Conservation (phyloP, 352 stramenopile genomes). For the Peronospora farinosa region DNA sequence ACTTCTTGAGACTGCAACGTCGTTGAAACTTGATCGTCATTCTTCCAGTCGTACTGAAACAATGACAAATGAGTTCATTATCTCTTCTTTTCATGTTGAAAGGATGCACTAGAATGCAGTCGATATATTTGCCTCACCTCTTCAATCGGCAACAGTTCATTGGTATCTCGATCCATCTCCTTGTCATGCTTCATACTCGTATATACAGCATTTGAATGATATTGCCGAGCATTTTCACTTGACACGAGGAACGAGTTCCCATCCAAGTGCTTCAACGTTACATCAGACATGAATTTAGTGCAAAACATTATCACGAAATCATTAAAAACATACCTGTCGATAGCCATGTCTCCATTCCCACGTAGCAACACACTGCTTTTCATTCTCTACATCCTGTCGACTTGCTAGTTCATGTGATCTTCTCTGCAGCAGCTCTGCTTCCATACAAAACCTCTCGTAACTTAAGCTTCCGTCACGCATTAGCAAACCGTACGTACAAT, state of each 20-base stretch:
- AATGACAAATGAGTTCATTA: neutral
- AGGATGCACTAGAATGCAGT: neutral
- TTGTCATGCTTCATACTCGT: neutral
- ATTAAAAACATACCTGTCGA: slow-evolving; percentile 32
- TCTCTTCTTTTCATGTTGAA: neutral
- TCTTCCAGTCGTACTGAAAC: slow-evolving; percentile 4
- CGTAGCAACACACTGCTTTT: slow-evolving; percentile 9
- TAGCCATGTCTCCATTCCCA: slow-evolving; percentile 61
- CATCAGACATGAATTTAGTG: neutral
- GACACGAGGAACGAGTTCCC: slow-evolving; percentile 69
- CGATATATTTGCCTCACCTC: slow-evolving; percentile 11
- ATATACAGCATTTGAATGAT: neutral
- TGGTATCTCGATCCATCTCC: slow-evolving; percentile 7
- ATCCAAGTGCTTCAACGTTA: slow-evolving; percentile 39
- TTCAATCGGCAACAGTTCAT: slow-evolving; percentile 14
- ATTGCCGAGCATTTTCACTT: slow-evolving; percentile 27
- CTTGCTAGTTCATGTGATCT: slow-evolving; percentile 30
- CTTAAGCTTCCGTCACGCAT: slow-evolving; percentile 33
- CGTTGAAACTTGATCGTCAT: slow-evolving; percentile 5
- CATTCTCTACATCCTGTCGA: neutral
- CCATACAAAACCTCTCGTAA: slow-evolving; percentile 43
- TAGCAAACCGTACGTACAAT: neutral
- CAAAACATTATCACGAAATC: neutral
- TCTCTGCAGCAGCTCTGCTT: slow-evolving; percentile 39
- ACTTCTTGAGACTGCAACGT: neutral